Conservation (phyloP, 371 early-diverging fungal species). For the Scutellospora calospora region DNA sequence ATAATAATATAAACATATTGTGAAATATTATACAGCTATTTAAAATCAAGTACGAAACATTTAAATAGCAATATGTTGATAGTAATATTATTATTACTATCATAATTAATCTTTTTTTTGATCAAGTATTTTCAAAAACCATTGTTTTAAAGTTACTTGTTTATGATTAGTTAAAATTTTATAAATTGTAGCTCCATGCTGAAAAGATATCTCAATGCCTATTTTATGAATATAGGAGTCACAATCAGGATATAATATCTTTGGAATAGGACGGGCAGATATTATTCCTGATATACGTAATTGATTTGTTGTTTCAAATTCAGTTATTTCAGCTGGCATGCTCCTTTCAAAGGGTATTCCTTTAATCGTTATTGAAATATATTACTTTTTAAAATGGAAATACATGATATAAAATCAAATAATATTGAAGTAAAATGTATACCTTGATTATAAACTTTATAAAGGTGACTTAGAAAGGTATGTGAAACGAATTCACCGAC, state of each 20-base stretch:
- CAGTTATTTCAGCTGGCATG: background rate
- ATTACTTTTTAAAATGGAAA: background rate
- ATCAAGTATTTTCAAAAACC: background rate
- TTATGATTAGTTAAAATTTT: constrained; percentile 13
- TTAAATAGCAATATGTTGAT: no score
- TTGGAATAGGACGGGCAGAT: background rate
- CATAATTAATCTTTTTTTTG: background rate
- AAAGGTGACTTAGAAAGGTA: constrained; percentile 13
- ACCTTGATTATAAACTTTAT: constrained; percentile 21
- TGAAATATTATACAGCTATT: no score
- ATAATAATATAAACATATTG: no score
- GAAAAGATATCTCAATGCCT: constrained; percentile 4
- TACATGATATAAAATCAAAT: background rate
- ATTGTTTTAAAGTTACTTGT: constrained; percentile 1
- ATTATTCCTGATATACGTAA: constrained; percentile 15
- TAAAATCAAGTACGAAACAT: no score
- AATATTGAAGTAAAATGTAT: background rate
- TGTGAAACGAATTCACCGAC: constrained; percentile 24
- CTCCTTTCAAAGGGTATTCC: no score
- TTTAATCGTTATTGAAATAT: no score
- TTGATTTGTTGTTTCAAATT: background rate
- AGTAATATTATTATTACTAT: no score
- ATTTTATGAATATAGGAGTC: background rate
- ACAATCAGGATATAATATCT: background rate
- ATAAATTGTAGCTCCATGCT: background rate